These are phyloP conservation scores for Auriscalpium orientale DNA, from an alignment of 768 basidiomycete species.

Conservation along the genomic window DNA sequence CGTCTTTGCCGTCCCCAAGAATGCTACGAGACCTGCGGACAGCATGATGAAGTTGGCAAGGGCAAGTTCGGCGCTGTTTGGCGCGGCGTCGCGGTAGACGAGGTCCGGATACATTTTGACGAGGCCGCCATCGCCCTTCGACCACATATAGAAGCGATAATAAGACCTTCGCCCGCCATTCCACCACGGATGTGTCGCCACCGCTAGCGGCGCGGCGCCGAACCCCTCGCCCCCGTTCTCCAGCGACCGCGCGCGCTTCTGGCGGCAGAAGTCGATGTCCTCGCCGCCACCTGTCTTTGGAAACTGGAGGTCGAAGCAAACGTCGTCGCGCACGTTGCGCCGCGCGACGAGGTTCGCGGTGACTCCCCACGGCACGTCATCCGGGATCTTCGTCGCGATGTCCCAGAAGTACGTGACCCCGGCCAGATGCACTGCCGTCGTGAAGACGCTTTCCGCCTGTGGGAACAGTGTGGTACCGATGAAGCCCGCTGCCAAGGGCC, in stretches of 20 bases:
- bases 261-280: conserved; percentile 52
- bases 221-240: conserved; percentile 33
- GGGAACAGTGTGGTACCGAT: conserved; percentile 48
- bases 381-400: conserved; percentile 41
- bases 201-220: conserved; percentile 37
- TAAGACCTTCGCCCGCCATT: conserved; percentile 37
- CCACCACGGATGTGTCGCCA: conserved; percentile 57
- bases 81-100: conserved; percentile 36
- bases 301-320: conserved; percentile 39
- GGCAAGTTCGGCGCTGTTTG: conserved; percentile 43
- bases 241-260: conserved; percentile 34
- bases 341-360: conserved; percentile 52
- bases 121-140: conserved; percentile 47
- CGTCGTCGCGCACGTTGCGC: conserved; percentile 35
- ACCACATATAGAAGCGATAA: conserved; percentile 52
- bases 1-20: conserved; percentile 11
- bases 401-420: conserved; percentile 59
- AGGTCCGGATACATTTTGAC: conserved; percentile 39
- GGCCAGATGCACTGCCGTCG: conserved; percentile 44
- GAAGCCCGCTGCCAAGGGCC: conserved; percentile 45
- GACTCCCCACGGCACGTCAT: conserved; percentile 54
- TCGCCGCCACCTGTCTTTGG: conserved; percentile 63
- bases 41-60: conserved; percentile 20
- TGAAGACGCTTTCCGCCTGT: conserved; percentile 39
- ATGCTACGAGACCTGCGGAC: conserved; percentile 9